These are phyloP conservation scores for Lunularia cruciata DNA, from an alignment of 225 moss, liverwort and hornwort genomes.

Conservation along the genomic window DNA sequence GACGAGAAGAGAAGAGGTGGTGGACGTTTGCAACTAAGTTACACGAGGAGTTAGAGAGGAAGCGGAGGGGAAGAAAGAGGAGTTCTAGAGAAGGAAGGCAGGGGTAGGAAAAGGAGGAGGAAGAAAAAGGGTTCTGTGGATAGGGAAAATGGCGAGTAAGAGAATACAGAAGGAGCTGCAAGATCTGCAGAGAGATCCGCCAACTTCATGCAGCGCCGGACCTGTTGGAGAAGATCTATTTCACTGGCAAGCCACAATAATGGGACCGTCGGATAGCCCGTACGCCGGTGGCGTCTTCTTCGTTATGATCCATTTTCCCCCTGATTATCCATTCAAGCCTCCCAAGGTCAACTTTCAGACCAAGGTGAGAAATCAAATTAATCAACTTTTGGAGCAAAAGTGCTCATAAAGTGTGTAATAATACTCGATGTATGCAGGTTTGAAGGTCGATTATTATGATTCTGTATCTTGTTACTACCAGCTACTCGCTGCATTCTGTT, in stretches of 20 bases:
- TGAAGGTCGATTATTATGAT: no score
- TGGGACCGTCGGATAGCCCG: slow-evolving; percentile 71
- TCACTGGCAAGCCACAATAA: slow-evolving; percentile 78
- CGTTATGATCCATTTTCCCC: slow-evolving; percentile 72
- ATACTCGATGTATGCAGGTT: no score
- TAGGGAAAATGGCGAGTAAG: slow-evolving; percentile 44
- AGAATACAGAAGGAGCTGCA: slow-evolving; percentile 60
- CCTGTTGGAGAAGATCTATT: slow-evolving; percentile 74
- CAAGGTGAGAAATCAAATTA: slow-evolving; percentile 32
- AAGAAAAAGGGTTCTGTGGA: not conserved
- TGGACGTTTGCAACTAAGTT: not conserved
- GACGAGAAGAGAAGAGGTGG: not conserved
- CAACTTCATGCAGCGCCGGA: slow-evolving; percentile 61
- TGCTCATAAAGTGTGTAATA: no score
- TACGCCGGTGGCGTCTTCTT: slow-evolving; percentile 69
- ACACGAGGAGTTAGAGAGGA: not conserved
- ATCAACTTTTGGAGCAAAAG: not conserved
- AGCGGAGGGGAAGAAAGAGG: not conserved
- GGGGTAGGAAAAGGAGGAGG: not conserved
- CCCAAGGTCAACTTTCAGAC: slow-evolving; percentile 66
- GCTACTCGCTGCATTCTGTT: no score
- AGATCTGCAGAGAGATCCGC: slow-evolving; percentile 60
- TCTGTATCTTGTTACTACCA: no score
- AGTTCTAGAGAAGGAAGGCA: not conserved
- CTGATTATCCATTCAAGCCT: slow-evolving; percentile 81